These are phyloP conservation scores for Magnusiomyces fungicola DNA, from an alignment of 1,139 yeast genomes.

Conservation along the genomic window DNA sequence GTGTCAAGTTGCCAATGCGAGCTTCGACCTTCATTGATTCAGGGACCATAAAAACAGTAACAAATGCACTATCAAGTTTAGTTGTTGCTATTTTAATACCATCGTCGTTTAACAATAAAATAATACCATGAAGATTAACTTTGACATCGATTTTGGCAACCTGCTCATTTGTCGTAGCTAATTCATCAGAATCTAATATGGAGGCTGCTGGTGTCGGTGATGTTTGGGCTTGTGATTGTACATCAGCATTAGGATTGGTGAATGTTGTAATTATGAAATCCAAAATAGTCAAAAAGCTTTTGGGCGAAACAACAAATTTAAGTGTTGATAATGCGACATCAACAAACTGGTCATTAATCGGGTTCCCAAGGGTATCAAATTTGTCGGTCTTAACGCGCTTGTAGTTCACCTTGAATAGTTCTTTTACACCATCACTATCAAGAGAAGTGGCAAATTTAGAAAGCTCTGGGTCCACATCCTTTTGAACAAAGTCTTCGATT, in stretches of 20 bases:
- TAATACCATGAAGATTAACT: slow-evolving; percentile 65
- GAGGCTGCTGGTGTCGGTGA: slow-evolving; percentile 6
- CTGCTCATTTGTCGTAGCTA: background rate
- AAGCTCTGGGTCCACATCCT: slow-evolving; percentile 54
- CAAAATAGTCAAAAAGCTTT: slow-evolving; percentile 66
- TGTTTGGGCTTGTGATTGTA: slow-evolving; percentile 41
- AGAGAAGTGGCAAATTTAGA: slow-evolving; percentile 66
- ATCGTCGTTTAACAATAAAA: slow-evolving; percentile 74
- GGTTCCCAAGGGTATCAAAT: slow-evolving; percentile 13
- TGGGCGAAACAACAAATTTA: slow-evolving; percentile 67
- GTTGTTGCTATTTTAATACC: slow-evolving; percentile 76
- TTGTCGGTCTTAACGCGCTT: slow-evolving; percentile 27
- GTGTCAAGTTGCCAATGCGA: slow-evolving; percentile 70
- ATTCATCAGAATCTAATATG: background rate
- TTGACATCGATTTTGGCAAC: slow-evolving; percentile 52
- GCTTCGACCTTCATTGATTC: slow-evolving; percentile 71
- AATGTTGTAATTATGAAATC: slow-evolving; percentile 83
- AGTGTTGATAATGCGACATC: slow-evolving; percentile 74
- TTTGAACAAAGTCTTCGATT: slow-evolving; percentile 69
- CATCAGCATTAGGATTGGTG: slow-evolving; percentile 63
- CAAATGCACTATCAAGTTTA: slow-evolving; percentile 64
- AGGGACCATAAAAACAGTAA: slow-evolving; percentile 60
- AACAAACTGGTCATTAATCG: slow-evolving; percentile 68
- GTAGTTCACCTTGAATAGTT: slow-evolving; percentile 59
- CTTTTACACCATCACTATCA: slow-evolving; percentile 37